Evolutionary conservation across 345 rosid species (phyloP).

Genomic region (Firmiana major): DNA sequence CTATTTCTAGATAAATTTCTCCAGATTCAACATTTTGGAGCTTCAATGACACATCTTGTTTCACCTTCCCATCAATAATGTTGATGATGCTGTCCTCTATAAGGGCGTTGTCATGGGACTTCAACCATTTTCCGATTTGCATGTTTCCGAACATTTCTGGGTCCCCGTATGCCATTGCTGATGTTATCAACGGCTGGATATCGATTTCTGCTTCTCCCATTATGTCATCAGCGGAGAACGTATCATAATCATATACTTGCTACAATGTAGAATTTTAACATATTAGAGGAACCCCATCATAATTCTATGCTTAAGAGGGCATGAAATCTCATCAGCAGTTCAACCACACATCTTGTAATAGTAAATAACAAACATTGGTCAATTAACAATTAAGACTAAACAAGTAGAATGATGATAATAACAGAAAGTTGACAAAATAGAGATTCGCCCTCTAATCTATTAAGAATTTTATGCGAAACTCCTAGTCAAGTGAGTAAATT

Average conservation of each 20-base stretch:
- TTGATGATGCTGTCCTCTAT: constrained; percentile 74
- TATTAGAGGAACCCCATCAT: neutral
- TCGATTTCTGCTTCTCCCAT: constrained; percentile 98
- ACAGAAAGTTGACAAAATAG: neutral
- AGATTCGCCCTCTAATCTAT: no score
- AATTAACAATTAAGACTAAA: neutral
- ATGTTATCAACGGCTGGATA: constrained; percentile 81
- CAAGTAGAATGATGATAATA: neutral
- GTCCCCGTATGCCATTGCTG: constrained; percentile 94
- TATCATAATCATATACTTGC: constrained; percentile 84
- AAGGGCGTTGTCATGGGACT: constrained; percentile 86
- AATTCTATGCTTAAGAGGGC: neutral
- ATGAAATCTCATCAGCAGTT: neutral
- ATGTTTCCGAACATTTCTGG: constrained; percentile 85
- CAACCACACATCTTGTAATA: neutral
- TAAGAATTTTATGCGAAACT: no score
- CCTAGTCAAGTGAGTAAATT: no score
- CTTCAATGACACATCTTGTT: constrained; percentile 61
- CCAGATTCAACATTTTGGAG: constrained; percentile 98
- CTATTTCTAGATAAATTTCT: constrained; percentile 64
- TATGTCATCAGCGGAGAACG: constrained; percentile 94
- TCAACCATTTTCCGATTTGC: constrained; percentile 97
- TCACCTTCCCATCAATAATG: constrained; percentile 91
- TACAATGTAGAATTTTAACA: constrained; percentile 28
- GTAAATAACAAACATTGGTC: neutral